phyloP scores from a whole-genome alignment of 2,329 filamentous ascomycete species.

The Fusarium brevicatenulatum region DNA sequence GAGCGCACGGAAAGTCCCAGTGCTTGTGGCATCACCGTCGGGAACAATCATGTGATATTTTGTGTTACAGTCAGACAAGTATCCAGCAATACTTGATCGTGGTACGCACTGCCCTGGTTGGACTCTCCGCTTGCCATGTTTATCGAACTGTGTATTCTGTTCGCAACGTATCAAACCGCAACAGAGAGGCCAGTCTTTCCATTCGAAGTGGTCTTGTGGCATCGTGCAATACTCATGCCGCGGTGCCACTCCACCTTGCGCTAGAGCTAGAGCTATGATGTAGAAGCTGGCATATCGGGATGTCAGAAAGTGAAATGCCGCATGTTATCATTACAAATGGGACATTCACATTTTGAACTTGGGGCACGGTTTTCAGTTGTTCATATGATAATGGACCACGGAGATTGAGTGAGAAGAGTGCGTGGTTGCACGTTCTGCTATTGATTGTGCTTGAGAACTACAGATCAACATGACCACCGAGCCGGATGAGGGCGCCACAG shows the following conservation, averaged over 20 bases:
- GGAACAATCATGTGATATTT: not conserved
- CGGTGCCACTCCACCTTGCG: not conserved
- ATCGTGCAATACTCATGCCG: rapidly evolving
- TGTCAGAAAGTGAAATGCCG: not conserved
- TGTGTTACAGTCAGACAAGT: rapidly evolving
- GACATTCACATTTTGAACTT: no score
- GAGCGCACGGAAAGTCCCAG: no score
- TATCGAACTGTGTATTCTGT: not conserved
- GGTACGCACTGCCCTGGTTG: rapidly evolving
- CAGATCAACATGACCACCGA: no score
- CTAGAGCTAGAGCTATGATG: not conserved
- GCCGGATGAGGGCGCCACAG: rapidly evolving
- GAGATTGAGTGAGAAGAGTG: not conserved
- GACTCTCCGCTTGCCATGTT: rapidly evolving
- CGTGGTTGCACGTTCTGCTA: rapidly evolving
- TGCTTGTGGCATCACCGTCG: not conserved
- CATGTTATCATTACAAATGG: not conserved
- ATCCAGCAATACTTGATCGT: not conserved
- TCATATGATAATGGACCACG: rapidly evolving
- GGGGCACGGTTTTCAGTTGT: not conserved
- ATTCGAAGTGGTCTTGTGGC: not conserved
- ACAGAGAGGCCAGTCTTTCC: not conserved
- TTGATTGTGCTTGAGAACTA: not conserved
- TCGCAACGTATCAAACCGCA: not conserved
- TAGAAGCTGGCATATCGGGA: rapidly evolving